Percentiles rank a stretch among this genome's conserved stretches.
Conservation (phyloP, 768 basidiomycete genomes). For the Phylloporus sp. region DNA sequence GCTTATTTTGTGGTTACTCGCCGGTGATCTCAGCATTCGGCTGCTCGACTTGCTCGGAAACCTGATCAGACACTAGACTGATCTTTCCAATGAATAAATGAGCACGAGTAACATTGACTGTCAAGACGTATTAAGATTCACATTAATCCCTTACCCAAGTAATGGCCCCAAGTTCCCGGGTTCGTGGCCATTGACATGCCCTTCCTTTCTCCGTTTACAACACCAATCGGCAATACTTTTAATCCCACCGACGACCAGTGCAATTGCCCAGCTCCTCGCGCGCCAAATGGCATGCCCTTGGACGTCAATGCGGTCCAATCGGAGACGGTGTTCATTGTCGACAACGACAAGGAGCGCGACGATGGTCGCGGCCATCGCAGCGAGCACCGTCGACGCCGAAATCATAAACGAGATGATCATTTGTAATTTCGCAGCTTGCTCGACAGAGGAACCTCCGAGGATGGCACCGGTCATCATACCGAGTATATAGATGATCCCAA, state of each 20-base stretch:
- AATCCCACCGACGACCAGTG: slow-evolving; percentile 10
- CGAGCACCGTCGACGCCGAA: slow-evolving; percentile 67
- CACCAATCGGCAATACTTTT: slow-evolving; percentile 3
- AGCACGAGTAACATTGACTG: slow-evolving; percentile 3
- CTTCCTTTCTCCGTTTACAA: slow-evolving; percentile 4
- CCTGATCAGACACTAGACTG: too few relatives aligned
- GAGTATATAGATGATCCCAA: slow-evolving; percentile 74
- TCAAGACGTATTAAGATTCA: not conserved
- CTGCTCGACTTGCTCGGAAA: too few relatives aligned
- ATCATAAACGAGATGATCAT: slow-evolving; percentile 97
- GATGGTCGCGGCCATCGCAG: slow-evolving; percentile 59
- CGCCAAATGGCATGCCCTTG: slow-evolving; percentile 32
- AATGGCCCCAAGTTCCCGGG: too few relatives aligned
- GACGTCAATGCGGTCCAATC: slow-evolving; percentile 55
- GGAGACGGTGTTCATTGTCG: slow-evolving; percentile 61
- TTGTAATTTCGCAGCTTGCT: slow-evolving; percentile 81
- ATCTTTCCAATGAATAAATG: too few relatives aligned
- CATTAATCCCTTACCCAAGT: slow-evolving; percentile 11
- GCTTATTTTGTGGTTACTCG: too few relatives aligned
- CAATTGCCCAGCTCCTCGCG: slow-evolving; percentile 29
- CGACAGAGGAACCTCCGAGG: slow-evolving; percentile 77
- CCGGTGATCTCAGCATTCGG: too few relatives aligned
- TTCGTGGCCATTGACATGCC: not conserved
- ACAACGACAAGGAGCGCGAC: slow-evolving; percentile 58
- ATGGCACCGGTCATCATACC: slow-evolving; percentile 94